Conservation (phyloP, 176 grass and related monocot genomes). For the Oryza officinalis region DNA sequence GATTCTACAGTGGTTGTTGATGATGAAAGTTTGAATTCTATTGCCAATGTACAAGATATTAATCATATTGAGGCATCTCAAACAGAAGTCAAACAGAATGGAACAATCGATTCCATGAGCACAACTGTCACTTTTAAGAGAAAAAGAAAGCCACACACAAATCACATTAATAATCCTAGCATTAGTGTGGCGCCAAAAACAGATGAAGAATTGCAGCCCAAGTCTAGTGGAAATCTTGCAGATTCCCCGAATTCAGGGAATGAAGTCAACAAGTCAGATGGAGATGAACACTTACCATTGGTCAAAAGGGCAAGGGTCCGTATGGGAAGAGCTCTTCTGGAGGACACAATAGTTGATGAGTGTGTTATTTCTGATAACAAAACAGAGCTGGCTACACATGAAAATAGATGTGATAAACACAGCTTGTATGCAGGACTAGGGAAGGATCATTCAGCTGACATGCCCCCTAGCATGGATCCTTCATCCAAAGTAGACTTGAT, state of each 20-base stretch:
- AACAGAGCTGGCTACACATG: constrained; percentile 28
- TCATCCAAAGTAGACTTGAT: constrained; percentile 38
- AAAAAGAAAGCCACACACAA: constrained; percentile 61
- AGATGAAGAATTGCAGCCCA: constrained; percentile 36
- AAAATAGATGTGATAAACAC: constrained; percentile 39
- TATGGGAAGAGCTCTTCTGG: constrained; percentile 63
- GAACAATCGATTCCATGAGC: constrained; percentile 46
- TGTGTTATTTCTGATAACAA: constrained; percentile 34
- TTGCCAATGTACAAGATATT: constrained; percentile 26
- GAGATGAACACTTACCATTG: constrained; percentile 90
- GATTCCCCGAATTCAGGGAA: constrained; percentile 60
- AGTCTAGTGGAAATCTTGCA: constrained; percentile 35
- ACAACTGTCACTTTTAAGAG: constrained; percentile 59
- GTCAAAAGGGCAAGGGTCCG: constrained; percentile 96
- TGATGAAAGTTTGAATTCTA: constrained; percentile 25
- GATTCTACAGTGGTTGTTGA: constrained; percentile 27
- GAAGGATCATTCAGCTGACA: constrained; percentile 35
- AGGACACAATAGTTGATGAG: constrained; percentile 41
- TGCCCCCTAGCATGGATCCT: constrained; percentile 16
- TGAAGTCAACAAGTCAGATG: constrained; percentile 80
- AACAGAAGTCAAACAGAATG: constrained; percentile 49
- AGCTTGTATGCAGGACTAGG: constrained; percentile 7
- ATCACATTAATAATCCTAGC: constrained; percentile 39
- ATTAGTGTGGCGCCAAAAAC: constrained; percentile 27
- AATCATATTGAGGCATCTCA: constrained; percentile 47